phyloP scores from a whole-genome alignment of 1,284 basidiomycete species.

The Psilocybe mexicana region DNA sequence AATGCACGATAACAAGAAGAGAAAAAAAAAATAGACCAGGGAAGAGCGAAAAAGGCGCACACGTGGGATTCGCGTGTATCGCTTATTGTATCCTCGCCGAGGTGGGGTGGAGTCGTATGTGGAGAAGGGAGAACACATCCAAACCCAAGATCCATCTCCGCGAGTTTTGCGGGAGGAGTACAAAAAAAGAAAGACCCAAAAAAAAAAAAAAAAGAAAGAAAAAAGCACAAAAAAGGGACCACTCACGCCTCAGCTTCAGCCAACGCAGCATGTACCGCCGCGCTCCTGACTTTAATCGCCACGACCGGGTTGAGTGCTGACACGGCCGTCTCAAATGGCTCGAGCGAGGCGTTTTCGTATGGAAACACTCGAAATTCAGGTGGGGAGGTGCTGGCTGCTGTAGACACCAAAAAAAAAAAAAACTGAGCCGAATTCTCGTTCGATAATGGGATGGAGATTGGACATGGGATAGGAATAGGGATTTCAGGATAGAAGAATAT shows the following conservation, averaged over 20 bases:
- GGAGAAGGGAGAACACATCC: no score
- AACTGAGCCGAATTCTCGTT: no score
- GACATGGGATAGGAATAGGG: not conserved
- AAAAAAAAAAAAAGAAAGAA: constrained; percentile 3
- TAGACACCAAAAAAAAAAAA: not conserved
- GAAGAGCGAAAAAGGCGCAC: not conserved
- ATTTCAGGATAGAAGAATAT: no score
- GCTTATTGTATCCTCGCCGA: not conserved
- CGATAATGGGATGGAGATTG: no score
- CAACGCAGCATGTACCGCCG: constrained; percentile 80
- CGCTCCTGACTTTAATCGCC: constrained; percentile 79
- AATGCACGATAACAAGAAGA: not conserved
- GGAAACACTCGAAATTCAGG: constrained; percentile 71
- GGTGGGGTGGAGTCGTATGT: not conserved
- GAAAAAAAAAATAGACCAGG: not conserved
- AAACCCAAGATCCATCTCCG: no score
- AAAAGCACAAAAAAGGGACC: constrained; percentile 6
- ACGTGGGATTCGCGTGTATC: not conserved
- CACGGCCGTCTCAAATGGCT: constrained; percentile 75
- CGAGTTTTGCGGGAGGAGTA: not conserved
- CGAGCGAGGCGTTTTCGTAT: constrained; percentile 67
- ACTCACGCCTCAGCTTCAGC: constrained; percentile 69
- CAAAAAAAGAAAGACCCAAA: not conserved
- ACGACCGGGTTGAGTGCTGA: constrained; percentile 76
- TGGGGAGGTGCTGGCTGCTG: constrained; percentile 23